phyloP scores from a whole-genome alignment of 768 basidiomycete species.

The Suillus fuscotomentosus region DNA sequence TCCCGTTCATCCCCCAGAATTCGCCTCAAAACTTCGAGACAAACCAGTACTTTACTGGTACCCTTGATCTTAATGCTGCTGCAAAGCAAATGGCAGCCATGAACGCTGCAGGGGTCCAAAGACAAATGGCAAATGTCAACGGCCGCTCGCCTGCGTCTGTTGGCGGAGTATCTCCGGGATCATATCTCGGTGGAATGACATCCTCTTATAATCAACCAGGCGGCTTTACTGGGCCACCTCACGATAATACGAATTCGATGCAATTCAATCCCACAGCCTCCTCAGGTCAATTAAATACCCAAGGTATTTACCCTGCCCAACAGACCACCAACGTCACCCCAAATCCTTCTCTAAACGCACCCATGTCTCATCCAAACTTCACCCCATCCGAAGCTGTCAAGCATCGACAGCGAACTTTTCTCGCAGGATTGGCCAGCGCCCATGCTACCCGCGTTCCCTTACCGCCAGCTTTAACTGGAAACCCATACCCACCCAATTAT shows the following conservation, averaged over 20 bases:
- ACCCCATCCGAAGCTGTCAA: conserved; percentile 39
- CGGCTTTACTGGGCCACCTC: conserved; percentile 39
- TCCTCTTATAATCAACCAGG: conserved; percentile 27
- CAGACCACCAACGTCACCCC: conserved; percentile 30
- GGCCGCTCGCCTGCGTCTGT: conserved; percentile 41
- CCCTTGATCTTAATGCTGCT: conserved; percentile 61
- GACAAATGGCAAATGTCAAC: conserved; percentile 55
- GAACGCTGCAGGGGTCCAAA: conserved; percentile 49
- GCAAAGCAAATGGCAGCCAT: conserved; percentile 85
- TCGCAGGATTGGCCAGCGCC: conserved; percentile 55
- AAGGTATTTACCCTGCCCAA: conserved; percentile 40
- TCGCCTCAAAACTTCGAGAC: conserved; percentile 29
- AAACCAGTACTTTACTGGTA: conserved; percentile 40
- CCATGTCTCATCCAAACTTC: conserved; percentile 36
- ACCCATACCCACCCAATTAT: conserved; percentile 52
- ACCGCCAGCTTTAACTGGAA: conserved; percentile 71
- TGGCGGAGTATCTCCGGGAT: conserved; percentile 64
- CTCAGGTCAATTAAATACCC: conserved; percentile 42
- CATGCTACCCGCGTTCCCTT: conserved; percentile 64
- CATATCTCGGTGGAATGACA: conserved; percentile 63
- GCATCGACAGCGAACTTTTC: conserved; percentile 59
- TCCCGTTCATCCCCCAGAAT: conserved; percentile 19
- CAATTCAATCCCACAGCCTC: conserved; percentile 37
- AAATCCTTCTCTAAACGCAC: conserved; percentile 41
- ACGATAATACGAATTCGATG: conserved; percentile 38